A percentile compares a stretch with the other conserved stretches of the same genome.
phyloP scores from a whole-genome alignment of 1,139 yeast genomes.

The Protomyces arabidopsidicola region DNA sequence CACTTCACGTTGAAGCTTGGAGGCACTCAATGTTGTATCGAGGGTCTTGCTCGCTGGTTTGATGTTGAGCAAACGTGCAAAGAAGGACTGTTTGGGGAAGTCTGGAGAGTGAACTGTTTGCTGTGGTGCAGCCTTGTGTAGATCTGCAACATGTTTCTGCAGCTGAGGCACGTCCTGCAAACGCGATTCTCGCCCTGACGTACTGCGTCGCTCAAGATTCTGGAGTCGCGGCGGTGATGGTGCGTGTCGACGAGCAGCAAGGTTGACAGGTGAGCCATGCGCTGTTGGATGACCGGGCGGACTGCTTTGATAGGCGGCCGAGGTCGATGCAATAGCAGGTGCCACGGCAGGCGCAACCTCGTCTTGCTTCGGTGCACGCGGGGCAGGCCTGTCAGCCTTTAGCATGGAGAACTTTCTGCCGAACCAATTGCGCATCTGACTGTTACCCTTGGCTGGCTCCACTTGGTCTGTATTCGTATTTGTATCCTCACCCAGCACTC shows the following conservation, averaged over 20 bases:
- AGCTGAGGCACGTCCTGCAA: neutral
- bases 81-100: slow-evolving; percentile 21
- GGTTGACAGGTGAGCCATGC: neutral
- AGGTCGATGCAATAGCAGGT: neutral
- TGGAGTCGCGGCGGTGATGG: slow-evolving; percentile 17
- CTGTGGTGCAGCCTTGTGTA: neutral
- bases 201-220: neutral
- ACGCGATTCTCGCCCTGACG: neutral
- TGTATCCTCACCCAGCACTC: neutral
- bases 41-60: slow-evolving; percentile 27
- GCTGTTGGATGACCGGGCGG: slow-evolving; percentile 18
- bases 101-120: slow-evolving; percentile 3
- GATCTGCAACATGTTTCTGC: neutral
- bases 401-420: slow-evolving; percentile 9
- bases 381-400: slow-evolving; percentile 7
- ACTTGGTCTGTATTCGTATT: neutral
- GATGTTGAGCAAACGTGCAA: slow-evolving; percentile 29
- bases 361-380: slow-evolving; percentile 1
- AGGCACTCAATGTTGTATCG: slow-evolving; percentile 24
- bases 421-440: slow-evolving; percentile 9
- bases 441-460: neutral
- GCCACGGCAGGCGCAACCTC: neutral
- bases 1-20: slow-evolving; percentile 24
- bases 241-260: slow-evolving; percentile 19
- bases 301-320: neutral